Evolutionary conservation across 768 basidiomycete species (phyloP).

Genomic region (Tulasnella sp.): DNA sequence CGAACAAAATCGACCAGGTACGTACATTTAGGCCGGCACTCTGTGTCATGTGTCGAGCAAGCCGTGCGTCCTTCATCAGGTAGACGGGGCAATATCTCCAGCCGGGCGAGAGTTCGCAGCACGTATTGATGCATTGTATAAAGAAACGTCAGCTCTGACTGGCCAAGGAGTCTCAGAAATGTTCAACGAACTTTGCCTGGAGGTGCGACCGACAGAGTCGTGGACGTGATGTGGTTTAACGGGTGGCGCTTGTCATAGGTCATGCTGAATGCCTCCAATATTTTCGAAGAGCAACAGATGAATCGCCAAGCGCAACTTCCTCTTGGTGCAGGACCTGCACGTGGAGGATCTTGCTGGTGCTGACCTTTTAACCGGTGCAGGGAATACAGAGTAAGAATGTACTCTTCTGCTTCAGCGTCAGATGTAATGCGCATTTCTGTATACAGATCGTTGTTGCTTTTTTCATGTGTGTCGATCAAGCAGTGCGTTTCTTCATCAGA

Average conservation of each 20-base stretch:
- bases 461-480: too few relatives aligned
- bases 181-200: neutral
- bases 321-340: too few relatives aligned
- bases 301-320: too few relatives aligned
- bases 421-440: too few relatives aligned
- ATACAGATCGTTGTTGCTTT: too few relatives aligned
- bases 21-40: neutral
- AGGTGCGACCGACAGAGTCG: neutral
- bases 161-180: neutral
- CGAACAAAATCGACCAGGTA: neutral
- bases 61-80: neutral
- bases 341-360: too few relatives aligned
- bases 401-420: too few relatives aligned
- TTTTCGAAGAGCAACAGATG: too few relatives aligned
- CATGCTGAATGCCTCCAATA: neutral
- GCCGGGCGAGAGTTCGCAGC: neutral
- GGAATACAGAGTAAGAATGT: too few relatives aligned
- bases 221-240: neutral
- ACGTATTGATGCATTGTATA: neutral
- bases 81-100: neutral
- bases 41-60: too few relatives aligned
- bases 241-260: neutral
- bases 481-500: too few relatives aligned
- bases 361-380: too few relatives aligned
- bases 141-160: neutral